phyloP scores from a whole-genome alignment of 2,329 filamentous ascomycete species.

The Davidsoniella australis region DNA sequence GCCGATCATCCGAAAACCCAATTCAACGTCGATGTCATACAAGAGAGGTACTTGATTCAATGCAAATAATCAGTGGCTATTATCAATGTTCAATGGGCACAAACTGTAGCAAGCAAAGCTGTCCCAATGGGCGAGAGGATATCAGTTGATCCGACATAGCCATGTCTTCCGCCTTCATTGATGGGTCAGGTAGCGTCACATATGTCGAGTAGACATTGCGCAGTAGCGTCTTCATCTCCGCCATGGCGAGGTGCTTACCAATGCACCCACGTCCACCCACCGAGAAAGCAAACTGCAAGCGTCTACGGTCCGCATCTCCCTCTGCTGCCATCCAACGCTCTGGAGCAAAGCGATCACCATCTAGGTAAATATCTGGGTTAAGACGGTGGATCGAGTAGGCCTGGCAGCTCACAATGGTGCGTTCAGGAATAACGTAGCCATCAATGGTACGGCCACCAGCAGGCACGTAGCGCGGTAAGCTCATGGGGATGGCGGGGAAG shows the following conservation, averaged over 20 bases:
- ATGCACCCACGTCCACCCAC: conserved; percentile 48
- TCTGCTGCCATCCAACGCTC: conserved; percentile 65
- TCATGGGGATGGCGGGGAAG: conserved; percentile 50
- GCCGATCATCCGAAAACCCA: background rate
- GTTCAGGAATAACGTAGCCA: conserved; percentile 33
- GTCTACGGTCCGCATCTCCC: conserved; percentile 53
- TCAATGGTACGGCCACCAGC: conserved; percentile 36
- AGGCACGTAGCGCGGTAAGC: conserved; percentile 43
- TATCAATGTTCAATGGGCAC: conserved; percentile 17
- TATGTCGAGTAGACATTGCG: conserved; percentile 44
- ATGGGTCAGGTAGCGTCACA: conserved; percentile 34
- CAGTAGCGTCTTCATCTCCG: conserved; percentile 51
- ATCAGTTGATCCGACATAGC: conserved; percentile 50
- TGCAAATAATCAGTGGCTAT: background rate
- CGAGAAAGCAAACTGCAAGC: conserved; percentile 48
- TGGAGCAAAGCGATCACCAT: conserved; percentile 62
- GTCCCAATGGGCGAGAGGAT: conserved; percentile 42
- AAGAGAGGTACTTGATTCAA: background rate
- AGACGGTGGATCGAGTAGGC: conserved; percentile 42
- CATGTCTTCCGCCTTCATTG: conserved; percentile 41
- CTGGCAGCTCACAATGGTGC: conserved; percentile 42
- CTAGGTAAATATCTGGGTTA: conserved; percentile 52
- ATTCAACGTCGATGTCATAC: background rate
- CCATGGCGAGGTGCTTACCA: conserved; percentile 46
- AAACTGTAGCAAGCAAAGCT: conserved; percentile 40